These are phyloP conservation scores for Nicotiana sylvestris DNA, from an alignment of 257 asterid species.

Conservation along the genomic window DNA sequence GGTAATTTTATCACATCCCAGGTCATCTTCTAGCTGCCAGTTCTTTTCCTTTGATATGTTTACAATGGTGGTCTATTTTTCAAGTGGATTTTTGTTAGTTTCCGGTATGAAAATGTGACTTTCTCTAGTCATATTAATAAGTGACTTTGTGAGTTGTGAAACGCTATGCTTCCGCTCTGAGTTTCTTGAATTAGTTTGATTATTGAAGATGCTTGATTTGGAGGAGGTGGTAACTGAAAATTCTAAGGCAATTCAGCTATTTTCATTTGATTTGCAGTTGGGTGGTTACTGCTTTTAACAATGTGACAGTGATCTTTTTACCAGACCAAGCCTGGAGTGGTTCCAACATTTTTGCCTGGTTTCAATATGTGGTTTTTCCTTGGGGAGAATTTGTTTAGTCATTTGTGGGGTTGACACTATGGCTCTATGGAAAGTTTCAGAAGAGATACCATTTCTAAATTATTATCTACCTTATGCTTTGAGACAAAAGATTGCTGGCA, in stretches of 20 bases:
- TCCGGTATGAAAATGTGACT: neutral
- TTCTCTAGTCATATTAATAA: neutral
- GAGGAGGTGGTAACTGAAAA: neutral
- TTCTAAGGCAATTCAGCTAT: neutral
- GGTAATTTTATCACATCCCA: neutral
- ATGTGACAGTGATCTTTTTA: neutral
- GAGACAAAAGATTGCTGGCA: neutral
- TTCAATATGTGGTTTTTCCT: neutral
- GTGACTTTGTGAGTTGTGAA: neutral
- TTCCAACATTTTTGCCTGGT: neutral
- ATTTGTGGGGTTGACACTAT: neutral
- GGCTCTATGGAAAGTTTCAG: neutral
- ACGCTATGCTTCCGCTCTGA: neutral
- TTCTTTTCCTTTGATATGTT: neutral
- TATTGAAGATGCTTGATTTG: neutral
- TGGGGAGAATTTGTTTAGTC: neutral
- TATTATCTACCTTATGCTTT: neutral
- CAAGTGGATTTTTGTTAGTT: neutral
- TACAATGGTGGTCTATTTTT: neutral
- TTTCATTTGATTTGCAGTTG: neutral
- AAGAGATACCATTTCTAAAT: neutral
- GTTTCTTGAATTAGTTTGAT: neutral
- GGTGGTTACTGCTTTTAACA: neutral
- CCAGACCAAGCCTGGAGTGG: neutral
- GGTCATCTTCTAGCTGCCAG: neutral